Evolutionary conservation across 768 basidiomycete species (phyloP), one percentile per base, ranked within the genome.

Genomic region (Suillus discolor): DNA sequence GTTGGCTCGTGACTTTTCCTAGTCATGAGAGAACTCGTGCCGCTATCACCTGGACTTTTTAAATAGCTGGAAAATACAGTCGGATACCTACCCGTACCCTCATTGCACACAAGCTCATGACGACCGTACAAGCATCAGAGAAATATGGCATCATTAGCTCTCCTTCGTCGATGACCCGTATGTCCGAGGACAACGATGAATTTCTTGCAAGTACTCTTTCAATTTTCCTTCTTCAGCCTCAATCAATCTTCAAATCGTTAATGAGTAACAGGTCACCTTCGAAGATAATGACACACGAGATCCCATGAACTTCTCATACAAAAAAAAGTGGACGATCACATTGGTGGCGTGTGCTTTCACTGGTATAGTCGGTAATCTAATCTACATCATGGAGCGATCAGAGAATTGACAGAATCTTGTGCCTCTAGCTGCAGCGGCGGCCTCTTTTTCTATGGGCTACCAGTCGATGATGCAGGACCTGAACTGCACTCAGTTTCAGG

Each of bases 381-480:
- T 31, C n/a, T 38, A 53, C 44, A 23, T 31, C 63, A 51, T 9
- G 25, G 23, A 54, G 41, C 25, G 31, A 49, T 9, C 12, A 20
- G 41, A 42, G 18, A 13, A 4, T 42, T 42, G 41, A 60, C 11
- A 20, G 25, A 42, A 31, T 45, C 11, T 15, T 44, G 23, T 44
- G 15, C 39, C 39, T 36, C 28, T 44, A 84, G 87, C 85, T 44
- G 79, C 84, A 3, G 75, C 81, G 1, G 77, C 82, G 6, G 74
- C 81, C 2, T 78, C 84, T 2, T 89, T 84, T 71, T 83, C 80
- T 39, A 71, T 85, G 67, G 88, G 88, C 0, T 80, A 82, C 67
- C 68, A 77, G 3, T 84, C 85, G 2, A 88, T 90, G 87, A 83
- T 76, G 20, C 64, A 62, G 41, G 78, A 78, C 62, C 69, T 81